These are phyloP conservation scores for Hortiboletus campestris DNA, from an alignment of 768 basidiomycete species.

Conservation along the genomic window DNA sequence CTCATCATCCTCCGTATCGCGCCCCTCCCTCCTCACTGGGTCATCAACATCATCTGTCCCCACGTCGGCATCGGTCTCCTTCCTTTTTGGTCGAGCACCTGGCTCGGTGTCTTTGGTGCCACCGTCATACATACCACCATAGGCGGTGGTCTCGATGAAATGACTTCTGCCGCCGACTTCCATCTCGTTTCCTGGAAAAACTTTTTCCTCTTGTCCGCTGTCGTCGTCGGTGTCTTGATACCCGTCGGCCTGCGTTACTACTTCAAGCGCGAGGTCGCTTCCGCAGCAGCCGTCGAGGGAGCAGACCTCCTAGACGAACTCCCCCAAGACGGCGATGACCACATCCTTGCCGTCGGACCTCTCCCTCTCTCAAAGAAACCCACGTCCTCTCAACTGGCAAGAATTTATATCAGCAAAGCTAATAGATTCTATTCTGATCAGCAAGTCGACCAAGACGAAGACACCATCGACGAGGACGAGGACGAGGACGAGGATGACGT, in stretches of 20 bases:
- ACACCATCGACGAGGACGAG: constrained; percentile 56
- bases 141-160: constrained; percentile 88
- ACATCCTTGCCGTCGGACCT: constrained; percentile 58
- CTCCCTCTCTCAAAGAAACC: constrained; percentile 41
- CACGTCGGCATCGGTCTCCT: constrained; percentile 85
- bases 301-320: constrained; percentile 35
- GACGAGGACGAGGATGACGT: constrained; percentile 66
- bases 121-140: constrained; percentile 95
- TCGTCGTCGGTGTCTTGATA: constrained; percentile 90
- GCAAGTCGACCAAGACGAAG: constrained; percentile 57
- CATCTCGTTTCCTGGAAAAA: constrained; percentile 91
- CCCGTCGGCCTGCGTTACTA: constrained; percentile 87
- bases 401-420: constrained; percentile 37
- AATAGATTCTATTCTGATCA: constrained; percentile 40
- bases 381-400: constrained; percentile 30
- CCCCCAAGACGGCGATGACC: constrained; percentile 40
- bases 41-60: constrained; percentile 88
- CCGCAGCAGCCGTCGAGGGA: constrained; percentile 37
- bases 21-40: constrained; percentile 95
- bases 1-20: constrained; percentile 94
- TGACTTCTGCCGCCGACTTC: constrained; percentile 93
- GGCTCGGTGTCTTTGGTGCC: constrained; percentile 87
- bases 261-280: constrained; percentile 63
- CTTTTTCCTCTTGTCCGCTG: constrained; percentile 78
- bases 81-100: constrained; percentile 89